phyloP scores from a whole-genome alignment of 2,329 filamentous ascomycete species.

The Fusarium sp. region DNA sequence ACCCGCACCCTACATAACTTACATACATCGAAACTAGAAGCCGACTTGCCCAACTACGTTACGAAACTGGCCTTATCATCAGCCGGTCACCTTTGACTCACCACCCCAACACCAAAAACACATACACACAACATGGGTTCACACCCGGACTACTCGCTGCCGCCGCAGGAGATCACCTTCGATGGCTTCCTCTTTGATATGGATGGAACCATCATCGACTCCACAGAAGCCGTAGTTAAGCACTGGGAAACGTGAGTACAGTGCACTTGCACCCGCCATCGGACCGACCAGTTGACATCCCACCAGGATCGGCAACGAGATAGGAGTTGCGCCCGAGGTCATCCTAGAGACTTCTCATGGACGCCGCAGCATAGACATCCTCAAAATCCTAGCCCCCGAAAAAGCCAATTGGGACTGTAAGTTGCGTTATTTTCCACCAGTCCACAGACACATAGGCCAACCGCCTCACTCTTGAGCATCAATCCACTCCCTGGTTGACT shows the following conservation, averaged over 20 bases:
- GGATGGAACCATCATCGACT: slow-evolving; percentile 88
- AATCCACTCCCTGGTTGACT: neutral
- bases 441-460: neutral
- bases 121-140: slow-evolving; percentile 48
- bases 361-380: slow-evolving; percentile 86
- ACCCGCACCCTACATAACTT: neutral
- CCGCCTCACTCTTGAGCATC: slow-evolving; percentile 12
- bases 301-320: slow-evolving; percentile 79
- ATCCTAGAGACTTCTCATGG: slow-evolving; percentile 95
- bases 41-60: neutral
- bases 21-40: neutral
- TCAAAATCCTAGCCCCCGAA: slow-evolving; percentile 82
- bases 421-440: slow-evolving; percentile 50
- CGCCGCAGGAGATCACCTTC: slow-evolving; percentile 61
- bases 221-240: slow-evolving; percentile 80
- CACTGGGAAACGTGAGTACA: slow-evolving; percentile 76
- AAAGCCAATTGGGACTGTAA: slow-evolving; percentile 94
- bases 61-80: neutral
- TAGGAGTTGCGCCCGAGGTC: slow-evolving; percentile 84
- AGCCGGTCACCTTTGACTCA: neutral
- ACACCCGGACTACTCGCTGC: slow-evolving; percentile 54
- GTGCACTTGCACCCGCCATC: neutral
- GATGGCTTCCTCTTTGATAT: slow-evolving; percentile 77
- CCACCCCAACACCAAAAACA: neutral
- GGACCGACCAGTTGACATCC: neutral